A percentile compares a stretch with the other conserved stretches of the same genome.
Evolutionary conservation across 331 rosid genomes (phyloP).

Genomic region (Pyracantha coccinea): DNA sequence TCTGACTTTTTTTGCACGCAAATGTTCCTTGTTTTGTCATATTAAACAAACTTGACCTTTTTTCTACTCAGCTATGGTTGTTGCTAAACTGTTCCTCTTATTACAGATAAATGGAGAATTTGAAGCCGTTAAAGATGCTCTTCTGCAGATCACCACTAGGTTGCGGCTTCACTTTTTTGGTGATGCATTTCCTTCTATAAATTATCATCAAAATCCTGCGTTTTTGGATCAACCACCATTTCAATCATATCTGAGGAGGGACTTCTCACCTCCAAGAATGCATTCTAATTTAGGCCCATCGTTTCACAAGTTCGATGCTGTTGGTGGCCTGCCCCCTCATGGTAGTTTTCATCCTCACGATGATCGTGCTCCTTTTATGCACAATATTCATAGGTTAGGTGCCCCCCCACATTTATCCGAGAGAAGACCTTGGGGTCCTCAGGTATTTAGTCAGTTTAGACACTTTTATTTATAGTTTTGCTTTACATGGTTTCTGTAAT

Average conservation of each 20-base stretch:
- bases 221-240: slow-evolving; percentile 67
- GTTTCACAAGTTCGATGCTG: slow-evolving; percentile 46
- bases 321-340: slow-evolving; percentile 44
- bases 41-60: background rate
- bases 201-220: slow-evolving; percentile 63
- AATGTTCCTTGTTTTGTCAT: background rate
- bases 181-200: slow-evolving; percentile 60
- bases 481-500: background rate
- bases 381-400: slow-evolving; percentile 48
- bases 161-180: slow-evolving; percentile 73
- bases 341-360: slow-evolving; percentile 54
- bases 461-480: slow-evolving; percentile 7
- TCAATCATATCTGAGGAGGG: slow-evolving; percentile 65
- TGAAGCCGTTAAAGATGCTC: slow-evolving; percentile 88
- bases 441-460: slow-evolving; percentile 38
- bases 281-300: slow-evolving; percentile 66
- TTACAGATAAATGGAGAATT: slow-evolving; percentile 81
- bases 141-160: slow-evolving; percentile 77
- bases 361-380: slow-evolving; percentile 63
- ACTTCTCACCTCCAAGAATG: slow-evolving; percentile 80
- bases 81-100: slow-evolving; percentile 15
- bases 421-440: slow-evolving; percentile 86
- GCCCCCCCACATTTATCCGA: slow-evolving; percentile 55
- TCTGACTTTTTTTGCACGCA: background rate
- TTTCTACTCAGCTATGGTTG: slow-evolving; percentile 3